Evolutionary conservation across 306 rosid genomes (phyloP).

Genomic region (Abrus pulchellus): DNA sequence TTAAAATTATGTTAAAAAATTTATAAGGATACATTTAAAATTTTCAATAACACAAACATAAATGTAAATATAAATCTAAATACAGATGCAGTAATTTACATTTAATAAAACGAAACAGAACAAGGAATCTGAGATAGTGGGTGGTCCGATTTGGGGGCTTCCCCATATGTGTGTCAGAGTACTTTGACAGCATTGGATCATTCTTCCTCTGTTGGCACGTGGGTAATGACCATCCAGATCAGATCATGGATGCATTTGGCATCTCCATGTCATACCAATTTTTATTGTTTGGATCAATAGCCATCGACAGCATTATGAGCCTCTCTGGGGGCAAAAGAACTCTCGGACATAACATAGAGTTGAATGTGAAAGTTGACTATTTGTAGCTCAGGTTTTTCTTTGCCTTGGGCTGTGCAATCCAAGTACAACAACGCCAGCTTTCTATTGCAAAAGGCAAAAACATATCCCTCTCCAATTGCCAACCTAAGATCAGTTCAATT

Average conservation of each 20-base stretch:
- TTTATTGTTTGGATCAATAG: constrained; percentile 7
- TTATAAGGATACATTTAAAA: too few species aligned
- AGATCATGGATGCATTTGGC: constrained; percentile 49
- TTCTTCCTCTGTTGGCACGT: constrained; percentile 47
- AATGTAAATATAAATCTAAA: too few species aligned
- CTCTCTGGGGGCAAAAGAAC: not conserved
- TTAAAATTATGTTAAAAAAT: too few species aligned
- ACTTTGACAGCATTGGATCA: constrained; percentile 44
- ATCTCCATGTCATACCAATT: constrained; percentile 37
- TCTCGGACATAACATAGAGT: not conserved
- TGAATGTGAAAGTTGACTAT: constrained; percentile 13
- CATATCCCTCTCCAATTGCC: not conserved
- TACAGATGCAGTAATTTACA: too few species aligned
- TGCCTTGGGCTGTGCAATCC: not conserved
- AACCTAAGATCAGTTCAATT: not conserved
- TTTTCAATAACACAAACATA: too few species aligned
- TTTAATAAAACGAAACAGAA: not conserved
- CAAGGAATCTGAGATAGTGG: constrained; percentile 37
- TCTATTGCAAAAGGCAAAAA: constrained; percentile 2
- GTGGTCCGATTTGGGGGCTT: constrained; percentile 46
- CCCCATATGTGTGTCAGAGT: constrained; percentile 49
- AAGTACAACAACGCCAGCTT: constrained; percentile 31
- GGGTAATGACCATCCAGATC: constrained; percentile 47
- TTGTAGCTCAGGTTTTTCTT: not conserved
- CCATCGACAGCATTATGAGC: constrained; percentile 2